Evolutionary conservation across 495 filamentous ascomycete species (phyloP), one percentile per base, ranked within the genome.

Genomic region (Neurospora tetraspora): DNA sequence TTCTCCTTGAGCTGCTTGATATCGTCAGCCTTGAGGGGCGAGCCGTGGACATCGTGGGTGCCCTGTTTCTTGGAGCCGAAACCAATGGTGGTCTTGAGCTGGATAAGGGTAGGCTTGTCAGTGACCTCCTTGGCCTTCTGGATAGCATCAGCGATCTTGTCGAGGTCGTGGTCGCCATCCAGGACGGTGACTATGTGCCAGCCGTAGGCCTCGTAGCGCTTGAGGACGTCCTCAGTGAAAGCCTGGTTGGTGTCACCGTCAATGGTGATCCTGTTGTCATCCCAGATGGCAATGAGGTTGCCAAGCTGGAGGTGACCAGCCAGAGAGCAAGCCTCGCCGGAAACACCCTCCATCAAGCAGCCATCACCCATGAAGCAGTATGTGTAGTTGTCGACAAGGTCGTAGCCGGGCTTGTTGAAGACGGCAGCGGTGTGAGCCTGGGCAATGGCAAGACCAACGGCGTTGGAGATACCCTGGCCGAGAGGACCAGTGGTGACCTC

Each of bases 401-500:
- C 90, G 83, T 89, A 98, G 74, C 93, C 94, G 78, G 95, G 93
- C 88, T 97, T 98, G 90, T 99, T 99, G 90, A 96, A 99, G 79
- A 85, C 86, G 78, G 89, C 96, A 73, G 89, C 93, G 70, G 92
- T 91, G 82, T 98, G 94, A 70, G 90, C 90, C 87, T 98, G 92
- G 71, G 94, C 96, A 78, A 98, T 94, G 79, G 96, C 96, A 79
- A 99, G 89, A 91, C 96, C 96, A 73, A 98, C 94, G 76, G 93
- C 93, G 81, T 97, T 98, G 81, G 90, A 85, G 83, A 98, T 95
- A 86, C 94, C 94, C 86, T 98, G 94, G 76, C 94, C 94, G 53
- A 98, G 92, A 77, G 94, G 94, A 77, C 94, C 94, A 78, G 96
- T 99, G 77, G 96, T 99, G 78, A 99, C 96, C 84, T 99, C 96